Base-by-base conservation (phyloP, 257 asterid genomes). In the Eustoma russellianum region DNA sequence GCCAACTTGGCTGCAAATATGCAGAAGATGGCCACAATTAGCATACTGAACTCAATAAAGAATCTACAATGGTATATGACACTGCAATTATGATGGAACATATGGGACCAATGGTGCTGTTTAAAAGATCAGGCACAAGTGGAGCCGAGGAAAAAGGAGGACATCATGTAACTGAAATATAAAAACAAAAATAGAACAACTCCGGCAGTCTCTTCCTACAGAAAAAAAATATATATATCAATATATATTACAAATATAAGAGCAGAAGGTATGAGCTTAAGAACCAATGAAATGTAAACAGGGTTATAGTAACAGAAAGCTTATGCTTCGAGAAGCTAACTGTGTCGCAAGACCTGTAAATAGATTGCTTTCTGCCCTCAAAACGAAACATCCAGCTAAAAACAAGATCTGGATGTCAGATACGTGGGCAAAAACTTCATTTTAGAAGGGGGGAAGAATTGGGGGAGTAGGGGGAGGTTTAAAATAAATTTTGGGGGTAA, bases 301-400 rank as follows among this genome's bases (percentile, higher is more conserved):
- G 72, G 59, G 50, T 43, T 60, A 46, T 52, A 66, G 71, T 66
- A 66, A 66, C 71, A 66, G 66, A 33, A 13, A 66, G 71, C 66
- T 53, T 0, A 34, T 41, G 9, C 5, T 7, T 7, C 12, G 2
- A 44, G 8, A 48, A 53, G 66, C 71, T 5, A 49, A 56, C 83
- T 24, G 70, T 76, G 95, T 82, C 86, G 83, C 86, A 79, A 83
- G 77, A 61, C 69, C 86, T 79, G 89, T 59, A 62, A 14, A 14
- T 8, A 5, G 1, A 71, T 76, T 34, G 17, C 53, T 82, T 45
- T 80, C 34, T 64, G 87, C 88, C 93, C 74, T 46, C 46, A 15
- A 60, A 79, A 74, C 76, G 66, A 73, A 71, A 82, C 62, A 60
- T 14, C 77, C 83, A 70, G 77, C 69, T 67, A 79, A 74, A 11